phyloP scores from a whole-genome alignment of 2,329 filamentous ascomycete species.

The Fusarium fujikuroi region DNA sequence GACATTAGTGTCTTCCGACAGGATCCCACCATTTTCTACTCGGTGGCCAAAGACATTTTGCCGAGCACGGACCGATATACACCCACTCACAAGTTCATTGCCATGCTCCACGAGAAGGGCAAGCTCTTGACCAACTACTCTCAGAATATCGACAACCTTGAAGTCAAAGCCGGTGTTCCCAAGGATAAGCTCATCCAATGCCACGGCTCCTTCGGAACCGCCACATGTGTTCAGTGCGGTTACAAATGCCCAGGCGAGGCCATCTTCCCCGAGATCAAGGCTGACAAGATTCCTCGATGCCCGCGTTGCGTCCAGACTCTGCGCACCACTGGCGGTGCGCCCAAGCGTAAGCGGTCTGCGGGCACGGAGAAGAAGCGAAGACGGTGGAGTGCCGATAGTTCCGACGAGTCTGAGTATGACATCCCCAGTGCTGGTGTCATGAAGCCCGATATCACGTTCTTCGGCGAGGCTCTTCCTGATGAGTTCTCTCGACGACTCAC shows the following conservation, averaged over 20 bases:
- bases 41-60: conserved; percentile 88
- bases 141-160: conserved; percentile 98
- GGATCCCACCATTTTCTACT: conserved; percentile 91
- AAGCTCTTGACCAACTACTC: conserved; percentile 98
- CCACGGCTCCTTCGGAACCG: conserved; percentile 94
- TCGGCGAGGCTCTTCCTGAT: conserved; percentile 88
- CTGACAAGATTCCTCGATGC: conserved; percentile 81
- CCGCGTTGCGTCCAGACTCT: conserved; percentile 72
- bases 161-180: conserved; percentile 84
- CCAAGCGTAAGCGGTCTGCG: conserved; percentile 55
- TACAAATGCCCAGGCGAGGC: conserved; percentile 77
- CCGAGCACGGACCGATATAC: conserved; percentile 83
- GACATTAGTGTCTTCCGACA: conserved; percentile 88
- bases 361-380: conserved; percentile 56
- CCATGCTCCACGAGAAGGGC: conserved; percentile 83
- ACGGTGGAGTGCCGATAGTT: conserved; percentile 52
- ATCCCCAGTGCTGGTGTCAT: conserved; percentile 81
- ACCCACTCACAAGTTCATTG: conserved; percentile 94
- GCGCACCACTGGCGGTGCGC: conserved; percentile 40
- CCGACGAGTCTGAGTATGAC: conserved; percentile 60
- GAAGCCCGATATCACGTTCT: conserved; percentile 99
- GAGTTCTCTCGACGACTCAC: conserved; percentile 84
- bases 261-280: conserved; percentile 83
- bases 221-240: conserved; percentile 85
- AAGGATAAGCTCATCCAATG: conserved; percentile 91